Conservation (phyloP, 768 basidiomycete species). For the Trametes cingulata region DNA sequence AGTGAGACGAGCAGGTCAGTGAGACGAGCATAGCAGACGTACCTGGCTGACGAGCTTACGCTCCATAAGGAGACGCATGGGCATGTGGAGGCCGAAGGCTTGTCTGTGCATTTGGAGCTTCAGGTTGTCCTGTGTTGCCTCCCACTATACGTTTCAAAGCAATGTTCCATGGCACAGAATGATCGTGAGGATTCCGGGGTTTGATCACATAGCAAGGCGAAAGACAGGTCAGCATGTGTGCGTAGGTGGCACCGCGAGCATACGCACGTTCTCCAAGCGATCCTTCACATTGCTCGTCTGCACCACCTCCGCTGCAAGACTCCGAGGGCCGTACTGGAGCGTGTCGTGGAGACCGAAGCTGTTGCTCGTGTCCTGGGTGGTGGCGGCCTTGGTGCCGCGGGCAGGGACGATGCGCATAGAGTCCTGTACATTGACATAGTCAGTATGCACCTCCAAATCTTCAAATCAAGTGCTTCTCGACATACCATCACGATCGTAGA, state of each 20-base stretch:
- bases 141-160: slow-evolving; percentile 63
- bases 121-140: slow-evolving; percentile 86
- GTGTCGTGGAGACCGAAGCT: slow-evolving; percentile 86
- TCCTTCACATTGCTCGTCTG: slow-evolving; percentile 60
- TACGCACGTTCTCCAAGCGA: slow-evolving; percentile 75
- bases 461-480: neutral
- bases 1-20: no score
- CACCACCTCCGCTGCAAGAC: slow-evolving; percentile 73
- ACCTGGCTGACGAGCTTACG: slow-evolving; percentile 81
- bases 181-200: neutral
- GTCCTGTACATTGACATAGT: slow-evolving; percentile 32
- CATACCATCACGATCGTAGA: neutral
- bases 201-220: neutral
- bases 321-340: slow-evolving; percentile 81
- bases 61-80: slow-evolving; percentile 92
- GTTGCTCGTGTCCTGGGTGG: slow-evolving; percentile 68
- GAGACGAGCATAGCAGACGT: slow-evolving; percentile 30
- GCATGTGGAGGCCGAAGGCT: slow-evolving; percentile 83
- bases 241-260: no score
- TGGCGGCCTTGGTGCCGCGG: slow-evolving; percentile 54
- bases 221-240: neutral
- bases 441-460: no score
- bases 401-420: slow-evolving; percentile 69
- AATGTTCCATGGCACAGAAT: neutral
- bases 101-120: slow-evolving; percentile 84